Conservation (phyloP, 108 stramenopile genomes). For the Nitzschia sp. region DNA sequence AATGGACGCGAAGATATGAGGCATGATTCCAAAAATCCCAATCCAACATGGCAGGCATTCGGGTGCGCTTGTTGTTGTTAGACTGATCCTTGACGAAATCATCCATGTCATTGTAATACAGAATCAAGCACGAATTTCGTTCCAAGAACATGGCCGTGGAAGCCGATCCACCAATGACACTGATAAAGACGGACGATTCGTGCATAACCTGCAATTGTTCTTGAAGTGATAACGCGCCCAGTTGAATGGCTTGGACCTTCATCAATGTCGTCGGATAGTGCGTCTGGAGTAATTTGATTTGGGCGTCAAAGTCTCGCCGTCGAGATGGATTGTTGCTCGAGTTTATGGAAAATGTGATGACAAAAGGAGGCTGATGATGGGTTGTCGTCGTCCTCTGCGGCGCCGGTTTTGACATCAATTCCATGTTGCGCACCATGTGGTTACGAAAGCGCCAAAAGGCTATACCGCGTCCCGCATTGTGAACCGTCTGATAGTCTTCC, state of each 20-base stretch:
- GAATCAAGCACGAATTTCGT: conserved; percentile 21
- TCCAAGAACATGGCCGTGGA: conserved; percentile 42
- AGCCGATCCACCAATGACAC: conserved; percentile 33
- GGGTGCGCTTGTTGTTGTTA: background rate
- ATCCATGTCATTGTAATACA: conserved; percentile 35
- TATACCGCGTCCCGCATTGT: conserved; percentile 38
- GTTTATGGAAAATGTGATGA: conserved; percentile 44
- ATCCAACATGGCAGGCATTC: conserved; percentile 35
- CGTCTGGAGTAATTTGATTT: conserved; percentile 18
- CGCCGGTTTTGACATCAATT: too few relatives aligned
- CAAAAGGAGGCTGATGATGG: conserved; percentile 8
- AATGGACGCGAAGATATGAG: conserved; percentile 37
- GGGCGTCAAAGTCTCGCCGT: conserved; percentile 24
- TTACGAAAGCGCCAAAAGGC: conserved; percentile 40
- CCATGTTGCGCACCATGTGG: conserved; percentile 33
- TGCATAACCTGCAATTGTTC: conserved; percentile 31
- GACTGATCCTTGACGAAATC: conserved; percentile 17
- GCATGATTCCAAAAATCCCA: conserved; percentile 47
- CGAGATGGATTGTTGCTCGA: conserved; percentile 45
- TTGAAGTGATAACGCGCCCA: conserved; percentile 22
- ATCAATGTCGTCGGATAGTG: background rate
- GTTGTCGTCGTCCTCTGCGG: background rate
- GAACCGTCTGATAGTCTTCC: conserved; percentile 30
- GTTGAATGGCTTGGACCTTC: background rate
- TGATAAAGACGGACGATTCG: conserved; percentile 31